Evolutionary conservation across 169 alveolate genomes (phyloP), one percentile per base, ranked within the genome.

Genomic region (Eimeria praecox): DNA sequence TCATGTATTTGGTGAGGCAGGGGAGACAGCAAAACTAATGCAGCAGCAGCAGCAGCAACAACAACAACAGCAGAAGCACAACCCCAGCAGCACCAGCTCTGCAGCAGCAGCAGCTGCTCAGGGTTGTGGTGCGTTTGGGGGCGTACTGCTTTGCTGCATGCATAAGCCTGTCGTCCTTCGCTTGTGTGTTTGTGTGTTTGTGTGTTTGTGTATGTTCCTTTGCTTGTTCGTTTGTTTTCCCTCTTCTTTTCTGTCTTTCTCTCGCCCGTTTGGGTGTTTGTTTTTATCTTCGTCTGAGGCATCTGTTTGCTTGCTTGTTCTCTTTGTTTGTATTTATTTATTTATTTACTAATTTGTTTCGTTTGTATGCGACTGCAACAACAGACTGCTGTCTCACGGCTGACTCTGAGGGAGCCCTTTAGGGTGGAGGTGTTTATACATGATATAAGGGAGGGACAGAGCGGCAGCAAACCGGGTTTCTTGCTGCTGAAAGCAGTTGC

Each of bases 381-480:
- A 4, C 96, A 95, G 96, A 66, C 97, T 0, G 98, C 97, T 14
- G 97, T 97, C 85, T 96, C 95, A 52, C 95, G 94, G 83, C 87
- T 97, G 33, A 77, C 85, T 35, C 71, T 95, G 52, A 33, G 86
- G 30, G 73, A 56, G 30, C 97, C 96, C 9, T 42, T 4, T 38
- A 40, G 35, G 18, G 44, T 44, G 66, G 44, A 59, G 90, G 54
- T 90, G 20, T 54, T 94, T 77, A 94, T 97, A n/a, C 91, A 80
- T 87, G 97, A 97, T 69, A 97, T 97, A 16, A 49, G 97, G 16
- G 96, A 96, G 59, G 98, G 98, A 27, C 82, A 49, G 30, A 75
- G 95, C 38, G 98, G 98, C 52, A 92, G 88, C 85, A 97, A 97
- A 90, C 96, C 95, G 27, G 97, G 97, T 2, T 97, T 97, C 75